Percentiles rank a stretch among this genome's conserved stretches.
Conservation (phyloP, 140 eudicot species). For the Erigeron philadelphicus region DNA sequence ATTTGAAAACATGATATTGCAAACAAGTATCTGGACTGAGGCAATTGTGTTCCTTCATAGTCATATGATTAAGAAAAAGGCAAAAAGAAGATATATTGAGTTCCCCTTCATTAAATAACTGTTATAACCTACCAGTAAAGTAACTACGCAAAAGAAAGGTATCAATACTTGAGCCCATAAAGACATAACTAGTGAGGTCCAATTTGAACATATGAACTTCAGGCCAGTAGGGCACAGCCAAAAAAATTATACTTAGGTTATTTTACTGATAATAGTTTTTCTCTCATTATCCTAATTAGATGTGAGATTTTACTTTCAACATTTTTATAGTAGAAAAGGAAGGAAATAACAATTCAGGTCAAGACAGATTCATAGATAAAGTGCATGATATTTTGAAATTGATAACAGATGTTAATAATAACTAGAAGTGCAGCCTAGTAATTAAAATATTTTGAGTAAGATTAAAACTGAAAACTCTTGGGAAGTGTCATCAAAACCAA, state of each 20-base stretch:
- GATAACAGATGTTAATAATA: not conserved
- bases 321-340: no score
- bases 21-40: slow-evolving; percentile 96
- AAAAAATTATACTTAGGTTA: not conserved
- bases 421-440: not conserved
- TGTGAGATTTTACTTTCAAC: no score
- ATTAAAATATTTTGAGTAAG: not conserved
- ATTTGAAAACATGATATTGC: slow-evolving; percentile 95
- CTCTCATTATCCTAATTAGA: not conserved
- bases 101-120: not conserved
- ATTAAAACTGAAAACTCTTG: not conserved
- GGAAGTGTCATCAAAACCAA: slow-evolving; percentile 11
- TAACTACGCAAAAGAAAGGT: not conserved
- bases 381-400: no score
- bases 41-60: slow-evolving; percentile 66
- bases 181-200: not conserved
- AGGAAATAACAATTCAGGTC: no score
- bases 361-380: no score
- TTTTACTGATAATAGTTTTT: not conserved
- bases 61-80: slow-evolving; percentile 14
- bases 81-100: slow-evolving; percentile 14
- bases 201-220: not conserved
- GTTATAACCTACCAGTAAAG: slow-evolving; percentile 11
- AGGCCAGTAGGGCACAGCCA: not conserved
- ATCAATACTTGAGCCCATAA: slow-evolving; percentile 4